Base-by-base conservation (phyloP, 2,329 filamentous ascomycete species). In the Davidsoniella virescens region DNA sequence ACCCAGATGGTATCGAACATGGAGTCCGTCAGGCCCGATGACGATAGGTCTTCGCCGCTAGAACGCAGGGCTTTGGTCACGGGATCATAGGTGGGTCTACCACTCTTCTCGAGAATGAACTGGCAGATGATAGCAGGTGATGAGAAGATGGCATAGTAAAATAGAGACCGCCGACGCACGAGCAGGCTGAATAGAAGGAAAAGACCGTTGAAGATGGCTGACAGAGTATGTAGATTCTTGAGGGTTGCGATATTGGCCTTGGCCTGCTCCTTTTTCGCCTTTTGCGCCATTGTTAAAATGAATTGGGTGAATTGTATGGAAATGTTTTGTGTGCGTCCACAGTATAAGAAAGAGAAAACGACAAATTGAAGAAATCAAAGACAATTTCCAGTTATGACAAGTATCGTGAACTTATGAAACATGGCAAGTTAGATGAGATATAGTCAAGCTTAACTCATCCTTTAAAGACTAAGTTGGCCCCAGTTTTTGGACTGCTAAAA, bases 1-100 rank as follows among this genome's bases (percentile, higher is more conserved):
- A 94, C 87, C 76, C 94, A 96, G 49, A 94, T 70, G 46, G 94
- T 77, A 67, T 98, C 92, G 75, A 94, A 98, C 83, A 96, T 86
- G 70, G 93, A 96, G 67, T 95, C 92, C 9, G 90, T 96, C 69
- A 98, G 68, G 4, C 92, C 92, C 33, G 82, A 75, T 8, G 87
- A 85, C 49, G 84, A 79, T 47, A 98, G 76, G 63, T 98, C 92
- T 63, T 96, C 88, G 41, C 92, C 90, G 0, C 85, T 71, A 29
- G 74, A 78, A 62, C 77, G 80, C 54, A 96, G 70, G n/a, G 80
- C 72, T 12, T 71, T 73, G 44, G 77, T 80, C 23, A 68, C 67
- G 18, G 78, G 63, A 56, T 79, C 76, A 62, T 81, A 84, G 54
- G 71, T 80, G 20, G 92, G 92, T 8, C 90, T 84, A 10, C 85